These are phyloP conservation scores for Pleomassaria siparia DNA, from an alignment of 2,329 filamentous ascomycete genomes.

Conservation along the genomic window DNA sequence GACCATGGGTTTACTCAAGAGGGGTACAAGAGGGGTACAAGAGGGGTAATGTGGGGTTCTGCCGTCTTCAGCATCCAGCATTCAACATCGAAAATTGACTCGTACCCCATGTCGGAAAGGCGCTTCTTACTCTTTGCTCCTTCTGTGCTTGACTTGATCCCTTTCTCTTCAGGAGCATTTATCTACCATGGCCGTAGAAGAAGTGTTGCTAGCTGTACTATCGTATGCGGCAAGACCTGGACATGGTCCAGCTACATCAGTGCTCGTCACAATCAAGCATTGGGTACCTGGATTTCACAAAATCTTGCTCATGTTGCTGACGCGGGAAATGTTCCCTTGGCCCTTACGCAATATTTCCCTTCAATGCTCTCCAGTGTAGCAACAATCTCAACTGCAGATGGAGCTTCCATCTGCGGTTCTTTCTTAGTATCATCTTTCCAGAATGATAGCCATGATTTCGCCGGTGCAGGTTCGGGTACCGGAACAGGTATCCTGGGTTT, in stretches of 20 bases:
- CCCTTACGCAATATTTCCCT: constrained; percentile 62
- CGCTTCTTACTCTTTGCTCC: too few species aligned
- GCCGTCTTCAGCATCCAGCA: too few species aligned
- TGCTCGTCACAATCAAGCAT: background rate
- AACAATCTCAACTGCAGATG: constrained; percentile 49
- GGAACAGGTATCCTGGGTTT: constrained; percentile 26
- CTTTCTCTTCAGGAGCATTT: too few species aligned
- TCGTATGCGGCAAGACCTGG: background rate
- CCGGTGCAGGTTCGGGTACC: constrained; percentile 23
- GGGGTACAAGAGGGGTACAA: too few species aligned
- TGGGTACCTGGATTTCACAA: background rate
- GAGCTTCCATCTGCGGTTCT: constrained; percentile 18
- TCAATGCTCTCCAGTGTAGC: constrained; percentile 57
- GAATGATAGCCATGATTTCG: constrained; percentile 35
- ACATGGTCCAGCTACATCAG: background rate
- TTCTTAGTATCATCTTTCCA: constrained; percentile 50
- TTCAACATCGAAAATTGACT: too few species aligned
- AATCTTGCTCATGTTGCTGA: constrained; percentile 2
- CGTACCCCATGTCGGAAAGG: too few species aligned
- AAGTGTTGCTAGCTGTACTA: too few species aligned
- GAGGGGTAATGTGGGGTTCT: too few species aligned
- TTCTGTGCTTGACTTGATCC: too few species aligned
- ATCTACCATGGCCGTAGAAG: too few species aligned
- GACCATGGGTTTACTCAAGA: too few species aligned
- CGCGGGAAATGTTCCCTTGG: constrained; percentile 41